Base-by-base conservation (phyloP, 371 early-diverging fungal genomes). In the Syncephalis fuscata region DNA sequence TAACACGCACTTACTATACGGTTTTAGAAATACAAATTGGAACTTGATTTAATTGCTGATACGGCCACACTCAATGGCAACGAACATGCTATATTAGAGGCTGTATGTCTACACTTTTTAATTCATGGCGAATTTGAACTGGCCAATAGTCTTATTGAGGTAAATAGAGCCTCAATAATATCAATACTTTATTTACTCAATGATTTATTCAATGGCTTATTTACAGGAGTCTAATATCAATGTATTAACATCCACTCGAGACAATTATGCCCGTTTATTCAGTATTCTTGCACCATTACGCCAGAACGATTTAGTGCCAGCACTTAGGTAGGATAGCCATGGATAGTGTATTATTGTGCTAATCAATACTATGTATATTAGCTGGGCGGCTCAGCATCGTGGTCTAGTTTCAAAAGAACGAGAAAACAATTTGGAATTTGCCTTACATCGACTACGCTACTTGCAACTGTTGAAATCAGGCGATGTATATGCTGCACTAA, bases 81-180 rank as follows among this genome's bases (percentile, higher is more conserved):
- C 4, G 32, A 32, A 32, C 4, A 32, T 32, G 32, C 32, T 7
- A 32, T 32, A 4, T 11, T 32, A 32, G 32, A 32, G 32, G 32
- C 32, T 32, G 32, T 32, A 7, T 32, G 32, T 24, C 42, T 44
- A 50, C 91, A 92, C 49, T 84, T 92, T 55, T 70, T 91, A 26
- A 71, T 91, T n/a, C 78, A 90, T 59, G 93, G 93, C 16, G 70
- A 82, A 38, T 91, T 87, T 57, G 78, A 73, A 16, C 55, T 85
- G 16, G 85, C 75, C 19, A 71, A 78, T 22, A 55, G 65, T 9
- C 80, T 82, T 51, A 62, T 48, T 55, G 69, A 57, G 67, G 74
- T 48, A 65, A 52, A 49, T 32, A 4, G 11, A 7, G n/a, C n/a
- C n/a, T n/a, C n/a, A n/a, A n/a, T n/a, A n/a, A n/a, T n/a, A n/a